Base-by-base conservation (phyloP, 495 filamentous ascomycete species). In the Penicillium atrosanguineum region DNA sequence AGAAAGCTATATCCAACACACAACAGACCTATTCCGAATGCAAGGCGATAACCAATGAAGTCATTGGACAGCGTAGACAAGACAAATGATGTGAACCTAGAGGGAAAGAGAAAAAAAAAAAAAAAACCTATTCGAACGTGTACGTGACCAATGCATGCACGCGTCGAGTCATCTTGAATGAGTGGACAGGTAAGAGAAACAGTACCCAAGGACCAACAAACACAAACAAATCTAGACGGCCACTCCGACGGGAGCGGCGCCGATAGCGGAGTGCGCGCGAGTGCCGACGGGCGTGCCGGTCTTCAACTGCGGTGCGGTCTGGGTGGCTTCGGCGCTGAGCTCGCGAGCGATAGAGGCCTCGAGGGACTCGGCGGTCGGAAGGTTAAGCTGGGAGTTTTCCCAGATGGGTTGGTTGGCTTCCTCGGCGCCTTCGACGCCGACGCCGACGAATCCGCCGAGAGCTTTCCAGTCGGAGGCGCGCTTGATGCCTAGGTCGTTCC, bases 361-460 rank as follows among this genome's bases (percentile, higher is more conserved):
- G 18, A 75, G 52, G 34, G 62, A 46, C 55, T 74, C 71, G 28
- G 42, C 47, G 23, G 82, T 69, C 26, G 74, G 73, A 52, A 96
- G 74, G 26, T 86, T 89, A 41, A 97, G 81, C 77, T 97, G 93
- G 60, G 82, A 75, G 60, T 95, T 84, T 19, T 89, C 89, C 93
- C 93, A 97, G 31, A 97, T 85, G 38, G 84, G 84, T 60, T 84
- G 76, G 56, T 83, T 76, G 18, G 75, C 78, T 38, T 70, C 76
- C 40, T 79, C 74, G 11, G 76, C 77, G 6, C 77, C 81, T 41
- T 85, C 73, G 31, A 87, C 85, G 23, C 93, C 93, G 18, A 97
- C 93, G 38, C 93, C 93, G 46, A 96, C 89, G 62, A 96, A 95
- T 5, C 94, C 95, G 7, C 95, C 94, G 63, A 93, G 79, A 26